These are phyloP conservation scores for Lotus japonicus DNA, from an alignment of 306 rosid species.

Conservation along the genomic window DNA sequence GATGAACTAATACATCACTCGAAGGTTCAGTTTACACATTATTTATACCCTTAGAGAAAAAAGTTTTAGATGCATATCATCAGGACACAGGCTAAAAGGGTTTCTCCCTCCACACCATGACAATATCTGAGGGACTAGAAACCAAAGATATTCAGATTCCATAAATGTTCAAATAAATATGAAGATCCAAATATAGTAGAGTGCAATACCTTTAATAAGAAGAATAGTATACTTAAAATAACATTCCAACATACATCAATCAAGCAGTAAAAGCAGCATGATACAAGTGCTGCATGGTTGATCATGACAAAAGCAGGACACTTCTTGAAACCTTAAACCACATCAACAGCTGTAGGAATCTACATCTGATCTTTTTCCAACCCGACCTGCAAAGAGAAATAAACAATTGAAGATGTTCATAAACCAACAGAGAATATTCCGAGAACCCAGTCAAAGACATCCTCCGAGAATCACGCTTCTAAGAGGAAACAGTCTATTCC, in stretches of 20 bases:
- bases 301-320: slow-evolving; percentile 62
- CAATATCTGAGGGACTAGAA: background rate
- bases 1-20: slow-evolving; percentile 8
- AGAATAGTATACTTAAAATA: slow-evolving; percentile 31
- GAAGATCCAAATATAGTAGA: slow-evolving; percentile 15
- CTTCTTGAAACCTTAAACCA: slow-evolving; percentile 66
- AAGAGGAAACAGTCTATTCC: slow-evolving; percentile 27
- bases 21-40: slow-evolving; percentile 11
- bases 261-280: slow-evolving; percentile 70
- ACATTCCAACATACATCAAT: slow-evolving; percentile 86
- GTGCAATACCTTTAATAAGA: slow-evolving; percentile 20
- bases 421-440: slow-evolving; percentile 39
- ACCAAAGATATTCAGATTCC: slow-evolving; percentile 9
- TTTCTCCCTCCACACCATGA: background rate
- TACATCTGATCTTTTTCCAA: slow-evolving; percentile 38
- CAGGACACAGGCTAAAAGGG: slow-evolving; percentile 11
- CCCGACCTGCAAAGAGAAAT: slow-evolving; percentile 76
- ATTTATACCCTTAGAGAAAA: background rate
- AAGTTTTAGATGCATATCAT: slow-evolving; percentile 14
- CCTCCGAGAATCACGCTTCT: slow-evolving; percentile 42
- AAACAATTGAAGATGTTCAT: slow-evolving; percentile 53
- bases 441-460: slow-evolving; percentile 61
- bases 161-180: slow-evolving; percentile 16
- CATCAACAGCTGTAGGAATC: slow-evolving; percentile 51
- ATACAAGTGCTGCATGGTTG: slow-evolving; percentile 59